Evolutionary conservation across 73 alveolate genomes (phyloP), one percentile per base, ranked within the genome.

Genomic region (Paramecium tetraurelia): DNA sequence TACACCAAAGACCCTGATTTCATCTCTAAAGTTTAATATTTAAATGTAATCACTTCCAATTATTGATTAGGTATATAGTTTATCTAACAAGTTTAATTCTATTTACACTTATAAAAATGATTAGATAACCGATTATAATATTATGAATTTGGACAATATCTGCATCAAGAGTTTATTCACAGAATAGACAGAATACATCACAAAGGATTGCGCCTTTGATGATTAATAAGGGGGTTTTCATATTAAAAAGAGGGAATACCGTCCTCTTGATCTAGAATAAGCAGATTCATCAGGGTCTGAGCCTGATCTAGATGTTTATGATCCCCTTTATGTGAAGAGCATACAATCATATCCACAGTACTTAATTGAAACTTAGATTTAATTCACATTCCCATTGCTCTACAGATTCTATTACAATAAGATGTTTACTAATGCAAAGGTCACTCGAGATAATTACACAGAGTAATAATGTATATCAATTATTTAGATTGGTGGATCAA

Each of bases 301-400:
- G 43, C 70, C 70, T 18, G 90, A 80, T 24, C n/a, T 24, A 1
- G 76, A 41, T 80, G 33, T 80, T 48, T 80, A 80, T 44, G 75
- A 44, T 41, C 90, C 90, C 10, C 16, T 80, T 2, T 80, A 11
- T 46, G 90, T 80, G 1, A 80, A 80, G 12, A 80, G 90, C 29
- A 80, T 80, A 9, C 24, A 80, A 80, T 80, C 90, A 22, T 80
- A 80, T 41, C 90, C 90, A 4, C 24, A 80, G 22, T 41, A 44
- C 18, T 80, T 80, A 43, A 21, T 80, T 6, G 90, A 48, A 43
- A 22, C 57, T 16, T 14, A 80, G 18, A 40, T 80, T 7, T 10
- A 80, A 48, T 44, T 9, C 0, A 24, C 48, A 16, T 80, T 80
- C 46, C 76, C 90, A 10, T 43, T 31, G 4, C 31, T 80, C 9